Evolutionary conservation across 108 stramenopile genomes (phyloP).

Genomic region (Thalassiosira profunda): DNA sequence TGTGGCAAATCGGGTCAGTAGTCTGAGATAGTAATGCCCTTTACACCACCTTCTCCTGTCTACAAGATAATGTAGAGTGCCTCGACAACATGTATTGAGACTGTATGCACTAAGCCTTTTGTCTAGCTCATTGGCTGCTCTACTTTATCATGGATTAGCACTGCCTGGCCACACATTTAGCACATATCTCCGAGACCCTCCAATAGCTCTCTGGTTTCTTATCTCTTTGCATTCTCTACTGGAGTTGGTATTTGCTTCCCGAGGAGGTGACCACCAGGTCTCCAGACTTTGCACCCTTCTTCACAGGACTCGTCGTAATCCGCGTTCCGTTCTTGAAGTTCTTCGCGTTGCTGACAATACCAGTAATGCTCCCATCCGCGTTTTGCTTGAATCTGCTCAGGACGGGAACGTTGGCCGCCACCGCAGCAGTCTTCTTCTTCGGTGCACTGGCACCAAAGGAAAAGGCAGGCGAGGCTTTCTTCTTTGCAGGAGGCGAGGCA

Average conservation of each 20-base stretch:
- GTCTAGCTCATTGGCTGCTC: too few species aligned
- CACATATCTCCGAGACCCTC: too few species aligned
- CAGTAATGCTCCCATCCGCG: constrained; percentile 81
- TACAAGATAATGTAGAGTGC: too few species aligned
- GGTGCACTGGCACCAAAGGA: constrained; percentile 23
- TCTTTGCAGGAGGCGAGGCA: constrained; percentile 8
- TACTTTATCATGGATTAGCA: too few species aligned
- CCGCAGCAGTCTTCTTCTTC: constrained; percentile 36
- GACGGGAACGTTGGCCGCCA: constrained; percentile 66
- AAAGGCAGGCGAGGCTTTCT: constrained; percentile 13
- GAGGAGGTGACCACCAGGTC: constrained; percentile 75
- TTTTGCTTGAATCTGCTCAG: constrained; percentile 81
- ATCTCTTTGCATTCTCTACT: constrained; percentile 23
- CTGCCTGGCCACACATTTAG: too few species aligned
- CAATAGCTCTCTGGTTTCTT: too few species aligned
- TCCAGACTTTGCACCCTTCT: constrained; percentile 75
- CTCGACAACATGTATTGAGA: too few species aligned
- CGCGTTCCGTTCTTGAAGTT: constrained; percentile 76
- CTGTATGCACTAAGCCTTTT: too few species aligned
- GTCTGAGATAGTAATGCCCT: too few species aligned
- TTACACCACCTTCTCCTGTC: too few species aligned
- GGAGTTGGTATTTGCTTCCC: constrained; percentile 83
- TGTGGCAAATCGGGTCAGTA: too few species aligned
- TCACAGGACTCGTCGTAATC: constrained; percentile 88
- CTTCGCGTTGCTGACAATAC: constrained; percentile 73